A percentile compares a stretch with the other conserved stretches of the same genome.
Conservation (phyloP, 129 eudicot species). For the Tagetes patula region DNA sequence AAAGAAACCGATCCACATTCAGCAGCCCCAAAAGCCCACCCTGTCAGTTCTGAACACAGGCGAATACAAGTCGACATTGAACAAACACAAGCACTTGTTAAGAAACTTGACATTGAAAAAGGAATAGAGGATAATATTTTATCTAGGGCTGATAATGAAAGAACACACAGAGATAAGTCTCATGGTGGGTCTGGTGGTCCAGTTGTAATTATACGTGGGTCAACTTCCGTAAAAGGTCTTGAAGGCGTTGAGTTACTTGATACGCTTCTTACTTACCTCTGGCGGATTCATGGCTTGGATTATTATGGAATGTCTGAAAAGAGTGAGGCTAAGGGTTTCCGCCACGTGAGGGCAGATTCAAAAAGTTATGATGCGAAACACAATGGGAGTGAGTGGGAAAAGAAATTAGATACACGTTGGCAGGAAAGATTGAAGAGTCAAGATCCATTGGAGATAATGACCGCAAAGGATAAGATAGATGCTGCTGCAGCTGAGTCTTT, state of each 20-base stretch:
- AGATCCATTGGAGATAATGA: constrained; percentile 88
- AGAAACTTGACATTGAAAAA: constrained; percentile 86
- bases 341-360: constrained; percentile 78
- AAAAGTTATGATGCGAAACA: constrained; percentile 48
- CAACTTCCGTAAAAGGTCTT: constrained; percentile 77
- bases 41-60: constrained; percentile 74
- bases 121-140: constrained; percentile 85
- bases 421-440: constrained; percentile 84
- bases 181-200: constrained; percentile 84
- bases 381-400: constrained; percentile 83
- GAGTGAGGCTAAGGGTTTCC: constrained; percentile 76
- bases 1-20: constrained; percentile 57
- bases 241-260: constrained; percentile 94
- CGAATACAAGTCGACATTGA: constrained; percentile 70
- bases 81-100: constrained; percentile 82
- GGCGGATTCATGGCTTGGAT: constrained; percentile 94
- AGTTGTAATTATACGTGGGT: constrained; percentile 75
- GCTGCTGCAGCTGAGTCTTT: constrained; percentile 87
- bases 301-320: constrained; percentile 81
- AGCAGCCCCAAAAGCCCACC: constrained; percentile 88
- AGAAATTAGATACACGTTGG: constrained; percentile 80
- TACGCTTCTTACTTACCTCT: constrained; percentile 86
- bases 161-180: constrained; percentile 71
- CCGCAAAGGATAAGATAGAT: constrained; percentile 93
- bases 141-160: constrained; percentile 70